Conservation (phyloP, 345 rosid species). For the Pistacia vera region DNA sequence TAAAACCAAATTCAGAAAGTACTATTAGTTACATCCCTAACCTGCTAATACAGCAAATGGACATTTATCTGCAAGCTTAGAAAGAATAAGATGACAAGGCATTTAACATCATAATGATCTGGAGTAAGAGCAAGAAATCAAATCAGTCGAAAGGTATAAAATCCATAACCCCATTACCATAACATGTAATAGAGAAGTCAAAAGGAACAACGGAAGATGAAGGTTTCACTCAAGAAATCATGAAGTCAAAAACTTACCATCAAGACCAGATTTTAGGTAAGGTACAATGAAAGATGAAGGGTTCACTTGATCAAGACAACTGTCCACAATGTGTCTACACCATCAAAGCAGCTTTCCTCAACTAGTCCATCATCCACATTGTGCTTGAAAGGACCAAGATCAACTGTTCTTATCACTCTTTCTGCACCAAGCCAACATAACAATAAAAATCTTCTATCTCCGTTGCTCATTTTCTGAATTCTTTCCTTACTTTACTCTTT, state of each 20-base stretch:
- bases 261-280: constrained; percentile 88
- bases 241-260: constrained; percentile 50
- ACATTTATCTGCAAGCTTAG: constrained; percentile 90
- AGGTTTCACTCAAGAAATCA: not conserved
- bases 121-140: constrained; percentile 29
- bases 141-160: constrained; percentile 12
- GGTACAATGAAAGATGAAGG: constrained; percentile 98
- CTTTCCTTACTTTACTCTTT: too few relatives aligned
- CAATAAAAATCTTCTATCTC: too few relatives aligned
- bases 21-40: constrained; percentile 26
- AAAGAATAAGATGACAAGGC: constrained; percentile 98
- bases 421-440: constrained; percentile 61
- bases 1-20: not conserved
- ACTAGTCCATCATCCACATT: constrained; percentile 95
- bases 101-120: constrained; percentile 97
- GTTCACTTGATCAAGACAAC: constrained; percentile 95
- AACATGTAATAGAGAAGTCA: not conserved
- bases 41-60: constrained; percentile 96
- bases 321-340: constrained; percentile 88
- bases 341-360: constrained; percentile 97
- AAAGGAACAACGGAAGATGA: not conserved
- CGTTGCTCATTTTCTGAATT: too few relatives aligned
- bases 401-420: constrained; percentile 95
- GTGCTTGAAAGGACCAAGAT: constrained; percentile 99
- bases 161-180: not conserved